These are phyloP conservation scores for Heliamphora exappendiculata DNA, from an alignment of 148 eudicot genomes.

Conservation along the genomic window DNA sequence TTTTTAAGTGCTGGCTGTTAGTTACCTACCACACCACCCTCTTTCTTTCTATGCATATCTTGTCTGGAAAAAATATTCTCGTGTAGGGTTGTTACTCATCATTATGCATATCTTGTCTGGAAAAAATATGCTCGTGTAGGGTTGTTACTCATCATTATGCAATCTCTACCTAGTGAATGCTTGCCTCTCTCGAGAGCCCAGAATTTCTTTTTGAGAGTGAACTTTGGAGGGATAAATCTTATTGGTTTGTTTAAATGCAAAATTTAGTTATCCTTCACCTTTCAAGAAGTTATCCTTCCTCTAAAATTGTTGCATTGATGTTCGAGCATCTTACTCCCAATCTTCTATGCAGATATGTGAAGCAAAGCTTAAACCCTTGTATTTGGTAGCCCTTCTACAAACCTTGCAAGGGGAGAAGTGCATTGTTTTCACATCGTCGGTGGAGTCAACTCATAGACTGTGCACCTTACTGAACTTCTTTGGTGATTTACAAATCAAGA, in stretches of 20 bases:
- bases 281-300: not conserved
- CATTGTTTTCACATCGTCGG: slow-evolving; percentile 89
- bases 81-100: not conserved
- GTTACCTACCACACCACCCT: too few relatives aligned
- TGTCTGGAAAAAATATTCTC: not conserved
- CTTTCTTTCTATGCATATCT: too few relatives aligned
- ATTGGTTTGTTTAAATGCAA: not conserved
- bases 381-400: slow-evolving; percentile 68
- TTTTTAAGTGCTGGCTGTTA: too few relatives aligned
- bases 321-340: not conserved
- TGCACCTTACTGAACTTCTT: slow-evolving; percentile 64
- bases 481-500: slow-evolving; percentile 53
- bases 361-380: slow-evolving; percentile 67
- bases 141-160: not conserved
- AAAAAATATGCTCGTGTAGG: not conserved
- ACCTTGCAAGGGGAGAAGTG: slow-evolving; percentile 71
- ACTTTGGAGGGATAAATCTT: not conserved
- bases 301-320: not conserved
- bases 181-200: not conserved
- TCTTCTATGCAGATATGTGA: slow-evolving; percentile 63
- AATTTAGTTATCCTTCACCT: not conserved
- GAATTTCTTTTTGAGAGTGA: not conserved
- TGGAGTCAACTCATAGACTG: slow-evolving; percentile 72
- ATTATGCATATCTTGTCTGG: not conserved
- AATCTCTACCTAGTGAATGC: not conserved